These are phyloP conservation scores for Lactarius evosmus DNA, from an alignment of 768 basidiomycete species.

Conservation along the genomic window DNA sequence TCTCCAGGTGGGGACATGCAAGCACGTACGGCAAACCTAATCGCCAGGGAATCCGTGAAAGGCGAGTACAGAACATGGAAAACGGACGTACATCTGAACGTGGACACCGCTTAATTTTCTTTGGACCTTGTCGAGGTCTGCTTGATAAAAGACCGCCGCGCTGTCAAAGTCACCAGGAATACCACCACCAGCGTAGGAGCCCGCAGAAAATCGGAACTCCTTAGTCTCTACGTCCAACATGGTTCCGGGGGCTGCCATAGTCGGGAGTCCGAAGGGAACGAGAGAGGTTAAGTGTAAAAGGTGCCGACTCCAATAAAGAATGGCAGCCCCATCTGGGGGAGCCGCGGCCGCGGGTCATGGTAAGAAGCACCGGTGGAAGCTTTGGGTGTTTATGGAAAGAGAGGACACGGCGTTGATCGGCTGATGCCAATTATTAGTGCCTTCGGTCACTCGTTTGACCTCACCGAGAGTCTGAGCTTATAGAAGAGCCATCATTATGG, in stretches of 20 bases:
- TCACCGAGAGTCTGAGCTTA: background rate
- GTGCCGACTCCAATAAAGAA: background rate
- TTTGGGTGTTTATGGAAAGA: too few species aligned
- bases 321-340: background rate
- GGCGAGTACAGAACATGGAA: background rate
- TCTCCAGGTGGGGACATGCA: background rate
- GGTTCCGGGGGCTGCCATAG: background rate
- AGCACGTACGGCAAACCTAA: slow-evolving; percentile 23
- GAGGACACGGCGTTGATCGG: background rate
- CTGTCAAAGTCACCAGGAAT: background rate
- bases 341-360: background rate
- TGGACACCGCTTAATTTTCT: slow-evolving; percentile 22
- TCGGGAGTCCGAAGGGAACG: background rate
- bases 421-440: background rate
- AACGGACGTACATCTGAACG: slow-evolving; percentile 23
- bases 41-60: background rate
- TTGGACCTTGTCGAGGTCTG: slow-evolving; percentile 21
- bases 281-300: background rate
- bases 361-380: too few species aligned
- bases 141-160: slow-evolving; percentile 16
- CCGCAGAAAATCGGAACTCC: background rate
- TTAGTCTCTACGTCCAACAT: background rate
- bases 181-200: background rate
- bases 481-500: background rate
- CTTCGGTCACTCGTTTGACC: background rate